Evolutionary conservation across 2,329 filamentous ascomycete species (phyloP), one percentile per base, ranked within the genome.

Genomic region (Trichoderma polysporum): DNA sequence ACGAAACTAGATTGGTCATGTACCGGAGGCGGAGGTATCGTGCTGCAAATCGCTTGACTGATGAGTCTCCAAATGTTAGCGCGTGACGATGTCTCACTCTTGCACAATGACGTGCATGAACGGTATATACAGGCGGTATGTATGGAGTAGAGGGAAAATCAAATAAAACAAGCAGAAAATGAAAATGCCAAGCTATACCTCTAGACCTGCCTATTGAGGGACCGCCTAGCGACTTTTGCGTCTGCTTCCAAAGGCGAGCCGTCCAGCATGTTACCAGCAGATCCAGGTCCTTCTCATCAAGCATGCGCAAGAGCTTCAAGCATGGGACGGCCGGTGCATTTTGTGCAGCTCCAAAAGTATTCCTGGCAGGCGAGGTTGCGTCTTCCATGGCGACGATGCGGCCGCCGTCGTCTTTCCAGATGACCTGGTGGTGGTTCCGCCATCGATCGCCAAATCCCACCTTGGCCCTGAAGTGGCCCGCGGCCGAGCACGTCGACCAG

Each of bases 1-100:
- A 64, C 2, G 60, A 64, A 37, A 64, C 60, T 12, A 64, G 37
- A 33, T 54, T 41, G 50, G 60, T 64, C 60, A 64, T 64, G 60
- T 64, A 64, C 50, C 37, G 60, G 15, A 64, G 60, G 37, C 60
- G 50, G 50, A 64, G 60, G 29, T 54, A 54, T 64, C 60, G 60
- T 27, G 60, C 60, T 54, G 60, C 60, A n/a, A 64, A 64, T 64
- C 50, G 49, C 60, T 64, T 47, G 50, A 64, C 60, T 64, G 50
- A n/a, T 64, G 29, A 56, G 19, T n/a, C n/a, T 50, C 41, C 2
- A 61, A 9, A 31, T 35, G 60, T 64, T 64, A 64, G 57, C 60
- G 49, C 31, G 58, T 47, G 47, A 53, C 47, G 12, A 27, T 50
- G 22, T 62, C 29, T 53, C 13, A 31, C 50, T 54, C 19, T 47